A percentile compares a stretch with the other conserved stretches of the same genome.
Conservation (phyloP, 805 yeast species). For the Debaryomyces castellii region DNA sequence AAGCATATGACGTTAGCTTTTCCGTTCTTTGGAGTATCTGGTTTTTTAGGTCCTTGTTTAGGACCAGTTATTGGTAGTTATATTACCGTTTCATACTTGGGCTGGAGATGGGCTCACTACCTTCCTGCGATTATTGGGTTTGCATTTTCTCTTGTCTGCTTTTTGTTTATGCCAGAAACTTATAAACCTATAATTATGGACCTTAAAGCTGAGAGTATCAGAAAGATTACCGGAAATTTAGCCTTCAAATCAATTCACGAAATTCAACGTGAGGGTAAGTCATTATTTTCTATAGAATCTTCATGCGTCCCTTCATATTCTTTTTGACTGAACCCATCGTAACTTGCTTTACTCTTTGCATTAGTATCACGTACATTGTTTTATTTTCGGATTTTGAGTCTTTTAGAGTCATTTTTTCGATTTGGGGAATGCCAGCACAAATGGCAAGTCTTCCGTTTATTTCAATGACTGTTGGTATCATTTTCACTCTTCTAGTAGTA, state of each 20-base stretch:
- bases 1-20: conserved; percentile 69
- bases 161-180: conserved; percentile 65
- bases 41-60: conserved; percentile 48
- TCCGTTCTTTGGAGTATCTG: conserved; percentile 75
- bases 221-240: neutral
- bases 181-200: conserved; percentile 66
- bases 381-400: conserved; percentile 4
- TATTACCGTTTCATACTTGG: conserved; percentile 32
- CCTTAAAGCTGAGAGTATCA: conserved; percentile 46
- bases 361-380: conserved; percentile 1
- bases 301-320: conserved; percentile 26
- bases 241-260: conserved; percentile 2
- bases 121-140: conserved; percentile 74
- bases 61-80: conserved; percentile 32
- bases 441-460: conserved; percentile 3
- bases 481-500: neutral
- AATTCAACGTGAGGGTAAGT: conserved; percentile 3
- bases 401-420: neutral
- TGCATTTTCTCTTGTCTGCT: conserved; percentile 53
- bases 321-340: conserved; percentile 12
- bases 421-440: neutral
- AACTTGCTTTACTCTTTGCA: conserved; percentile 1
- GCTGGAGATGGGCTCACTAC: conserved; percentile 60
- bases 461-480: neutral
- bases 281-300: conserved; percentile 13